Conservation (phyloP, 495 filamentous ascomycete genomes). For the Penicillium argentinense region DNA sequence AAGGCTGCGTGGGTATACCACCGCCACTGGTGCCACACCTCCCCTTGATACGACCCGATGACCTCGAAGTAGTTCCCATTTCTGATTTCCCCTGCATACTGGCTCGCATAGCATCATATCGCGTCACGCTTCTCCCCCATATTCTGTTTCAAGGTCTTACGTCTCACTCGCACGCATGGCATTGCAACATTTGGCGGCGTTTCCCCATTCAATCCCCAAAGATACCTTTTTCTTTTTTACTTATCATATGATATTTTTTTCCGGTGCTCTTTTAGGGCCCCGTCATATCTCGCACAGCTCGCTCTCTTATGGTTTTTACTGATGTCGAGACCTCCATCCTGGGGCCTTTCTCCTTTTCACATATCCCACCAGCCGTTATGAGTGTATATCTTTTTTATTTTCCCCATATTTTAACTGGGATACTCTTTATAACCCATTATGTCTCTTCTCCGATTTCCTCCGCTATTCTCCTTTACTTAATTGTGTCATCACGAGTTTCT, state of each 20-base stretch:
- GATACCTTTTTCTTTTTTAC: conserved; percentile 40
- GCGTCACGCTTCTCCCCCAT: conserved; percentile 25
- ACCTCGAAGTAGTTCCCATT: conserved; percentile 25
- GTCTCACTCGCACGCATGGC: conserved; percentile 41
- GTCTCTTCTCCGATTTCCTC: conserved; percentile 1
- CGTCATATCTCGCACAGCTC: conserved; percentile 1
- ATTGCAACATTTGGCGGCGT: conserved; percentile 46
- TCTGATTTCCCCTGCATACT: conserved; percentile 45
- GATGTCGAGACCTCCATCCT: conserved; percentile 9
- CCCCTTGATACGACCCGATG: conserved; percentile 50
- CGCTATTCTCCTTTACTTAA: conserved; percentile 13
- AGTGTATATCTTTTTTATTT: conserved; percentile 26
- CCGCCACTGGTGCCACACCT: conserved; percentile 90
- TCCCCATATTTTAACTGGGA: conserved; percentile 8
- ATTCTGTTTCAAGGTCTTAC: conserved; percentile 30
- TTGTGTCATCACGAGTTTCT: conserved; percentile 24
- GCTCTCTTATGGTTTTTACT: conserved; percentile 10
- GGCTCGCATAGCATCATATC: conserved; percentile 48
- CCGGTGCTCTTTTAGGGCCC: background rate
- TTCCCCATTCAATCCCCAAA: conserved; percentile 39
- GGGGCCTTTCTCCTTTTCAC: conserved; percentile 19
- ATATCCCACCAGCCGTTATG: conserved; percentile 35
- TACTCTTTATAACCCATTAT: background rate
- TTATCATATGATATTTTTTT: conserved; percentile 13
- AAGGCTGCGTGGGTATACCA: conserved; percentile 98